Evolutionary conservation across 306 rosid species (phyloP).

Genomic region (Urtica urens): DNA sequence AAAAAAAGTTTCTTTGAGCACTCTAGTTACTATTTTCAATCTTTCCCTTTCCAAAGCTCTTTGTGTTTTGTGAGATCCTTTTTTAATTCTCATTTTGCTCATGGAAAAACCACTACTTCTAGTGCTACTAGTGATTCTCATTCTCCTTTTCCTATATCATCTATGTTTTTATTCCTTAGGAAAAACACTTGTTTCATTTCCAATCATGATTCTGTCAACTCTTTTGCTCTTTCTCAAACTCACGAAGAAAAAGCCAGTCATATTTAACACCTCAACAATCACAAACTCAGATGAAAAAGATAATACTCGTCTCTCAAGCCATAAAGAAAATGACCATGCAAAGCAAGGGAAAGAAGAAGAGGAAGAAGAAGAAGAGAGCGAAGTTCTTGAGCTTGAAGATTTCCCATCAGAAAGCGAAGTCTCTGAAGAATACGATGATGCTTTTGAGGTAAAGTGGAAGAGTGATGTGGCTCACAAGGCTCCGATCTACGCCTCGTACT

Average conservation of each 20-base stretch:
- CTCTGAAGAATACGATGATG: conserved; percentile 20
- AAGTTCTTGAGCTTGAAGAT: conserved; percentile 20
- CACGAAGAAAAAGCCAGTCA: conserved; percentile 29
- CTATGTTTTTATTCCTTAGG: too few species aligned
- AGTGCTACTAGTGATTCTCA: conserved; percentile 22
- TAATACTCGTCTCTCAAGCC: not conserved
- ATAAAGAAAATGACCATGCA: not conserved
- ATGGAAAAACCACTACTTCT: conserved; percentile 33
- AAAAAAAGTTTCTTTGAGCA: too few species aligned
- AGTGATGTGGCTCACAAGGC: conserved; percentile 10
- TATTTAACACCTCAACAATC: too few species aligned
- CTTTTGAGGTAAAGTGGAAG: conserved; percentile 18
- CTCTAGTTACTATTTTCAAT: too few species aligned
- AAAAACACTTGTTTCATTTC: conserved; percentile 31
- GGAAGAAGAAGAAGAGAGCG: conserved; percentile 8
- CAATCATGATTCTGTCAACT: conserved; percentile 28
- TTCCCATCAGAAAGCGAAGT: conserved; percentile 30
- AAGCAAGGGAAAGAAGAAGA: not conserved
- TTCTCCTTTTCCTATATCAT: conserved; percentile 27
- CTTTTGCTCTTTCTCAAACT: conserved; percentile 23
- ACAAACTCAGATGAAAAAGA: conserved; percentile 14
- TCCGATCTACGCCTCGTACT: conserved; percentile 20
- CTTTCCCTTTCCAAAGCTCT: not conserved
- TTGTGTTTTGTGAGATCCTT: conserved; percentile 16
- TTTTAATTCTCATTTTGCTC: conserved; percentile 1